Base-by-base conservation (phyloP, 371 early-diverging fungal species). In the Rhizopus microsporus region DNA sequence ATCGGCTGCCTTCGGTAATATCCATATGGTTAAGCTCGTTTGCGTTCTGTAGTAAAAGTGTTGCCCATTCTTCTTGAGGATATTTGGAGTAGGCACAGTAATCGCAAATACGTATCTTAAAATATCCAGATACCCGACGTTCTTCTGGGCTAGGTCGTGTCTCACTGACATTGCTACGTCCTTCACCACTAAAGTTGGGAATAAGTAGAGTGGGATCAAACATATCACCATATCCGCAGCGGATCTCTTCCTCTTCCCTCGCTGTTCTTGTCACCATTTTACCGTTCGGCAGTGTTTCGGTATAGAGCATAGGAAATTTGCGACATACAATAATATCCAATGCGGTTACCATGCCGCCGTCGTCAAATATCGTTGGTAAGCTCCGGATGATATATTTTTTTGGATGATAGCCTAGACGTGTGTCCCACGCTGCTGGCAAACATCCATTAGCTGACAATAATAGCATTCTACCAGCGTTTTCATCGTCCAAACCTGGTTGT, bases 321-420 rank as follows among this genome's bases (percentile, higher is more conserved):
- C 91, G 76, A 35, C 84, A 67, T 0, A 92, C 63, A 15, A 91
- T 57, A 0, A 88, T 78, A 66, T 91, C 92, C 2, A 93, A n/a
- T 6, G 76, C 78, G 3, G 88, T 81, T 2, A 90, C 75, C n/a
- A 73, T 51, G 2, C 93, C 93, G 10, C 93, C 93, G 30, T 88
- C 82, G 2, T 82, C 69, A 5, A 60, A 54, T 4, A 90, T 56
- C 3, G 66, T 60, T 0, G 68, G 45, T 15, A 92, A 33, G 0
- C 72, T 51, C 5, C 77, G 70, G 33, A 68, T 67, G 33, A 84
- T 70, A 0, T 78, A 44, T 10, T 64, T 62, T 37, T 75, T 75
- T 31, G 32, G 63, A 29, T 71, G 74, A 49, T 80, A 85, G 2
- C 93, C 93, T 7, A 93, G 71, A 40, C 75, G 83, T 0, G 85